Evolutionary conservation across 495 filamentous ascomycete genomes (phyloP).

Genomic region (Aspergillus funiculosus): DNA sequence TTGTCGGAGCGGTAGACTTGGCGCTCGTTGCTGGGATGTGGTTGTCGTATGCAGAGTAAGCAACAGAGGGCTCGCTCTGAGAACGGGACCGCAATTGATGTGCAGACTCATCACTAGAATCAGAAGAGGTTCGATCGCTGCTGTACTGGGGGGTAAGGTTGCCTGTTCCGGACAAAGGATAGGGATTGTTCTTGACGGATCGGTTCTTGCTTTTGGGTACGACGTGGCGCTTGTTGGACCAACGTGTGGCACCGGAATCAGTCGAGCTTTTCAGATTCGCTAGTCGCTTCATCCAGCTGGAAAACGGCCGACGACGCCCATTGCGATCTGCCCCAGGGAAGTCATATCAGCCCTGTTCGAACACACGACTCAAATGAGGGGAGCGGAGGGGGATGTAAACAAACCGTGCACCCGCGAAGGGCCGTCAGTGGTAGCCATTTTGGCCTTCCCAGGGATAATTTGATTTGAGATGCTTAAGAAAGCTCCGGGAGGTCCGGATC

Average conservation of each 20-base stretch:
- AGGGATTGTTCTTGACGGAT: slow-evolving; percentile 71
- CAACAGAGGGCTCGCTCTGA: slow-evolving; percentile 48
- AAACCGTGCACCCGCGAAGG: slow-evolving; percentile 61
- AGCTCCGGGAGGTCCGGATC: no score
- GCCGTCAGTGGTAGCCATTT: slow-evolving; percentile 65
- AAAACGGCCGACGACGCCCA: slow-evolving; percentile 77
- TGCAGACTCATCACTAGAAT: slow-evolving; percentile 25
- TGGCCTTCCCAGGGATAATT: slow-evolving; percentile 10
- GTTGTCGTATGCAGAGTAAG: slow-evolving; percentile 54
- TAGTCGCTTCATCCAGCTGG: slow-evolving; percentile 90
- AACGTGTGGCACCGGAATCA: slow-evolving; percentile 42
- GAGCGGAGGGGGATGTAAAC: slow-evolving; percentile 16
- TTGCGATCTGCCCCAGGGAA: slow-evolving; percentile 49
- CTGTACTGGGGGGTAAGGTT: slow-evolving; percentile 28
- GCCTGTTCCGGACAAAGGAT: slow-evolving; percentile 59
- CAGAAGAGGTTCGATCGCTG: slow-evolving; percentile 46
- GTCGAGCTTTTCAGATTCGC: slow-evolving; percentile 69
- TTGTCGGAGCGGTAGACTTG: slow-evolving; percentile 68
- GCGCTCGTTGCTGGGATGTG: slow-evolving; percentile 55
- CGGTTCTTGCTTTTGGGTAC: slow-evolving; percentile 53
- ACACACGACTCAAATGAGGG: not conserved
- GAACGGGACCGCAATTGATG: slow-evolving; percentile 32
- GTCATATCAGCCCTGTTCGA: slow-evolving; percentile 19
- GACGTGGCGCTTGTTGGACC: slow-evolving; percentile 46
- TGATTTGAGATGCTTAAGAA: not conserved